Conservation (phyloP, 306 rosid genomes). For the Calophaca sinica region DNA sequence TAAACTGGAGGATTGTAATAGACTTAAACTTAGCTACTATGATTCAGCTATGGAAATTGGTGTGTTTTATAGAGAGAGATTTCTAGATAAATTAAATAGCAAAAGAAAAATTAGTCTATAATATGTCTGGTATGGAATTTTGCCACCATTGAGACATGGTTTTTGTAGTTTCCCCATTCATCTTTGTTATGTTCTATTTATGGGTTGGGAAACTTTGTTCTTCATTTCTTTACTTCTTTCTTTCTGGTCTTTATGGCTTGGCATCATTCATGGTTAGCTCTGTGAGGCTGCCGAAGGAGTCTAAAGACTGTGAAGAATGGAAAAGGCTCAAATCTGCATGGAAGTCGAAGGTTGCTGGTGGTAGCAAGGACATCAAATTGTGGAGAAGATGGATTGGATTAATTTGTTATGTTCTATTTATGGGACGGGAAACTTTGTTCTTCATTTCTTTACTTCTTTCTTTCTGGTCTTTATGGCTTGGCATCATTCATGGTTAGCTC, state of each 20-base stretch:
- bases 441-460: too few species aligned
- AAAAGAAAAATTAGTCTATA: constrained; percentile 18
- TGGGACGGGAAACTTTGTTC: background rate
- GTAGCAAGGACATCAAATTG: too few species aligned
- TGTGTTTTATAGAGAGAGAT: constrained; percentile 22
- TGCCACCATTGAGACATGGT: background rate
- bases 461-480: too few species aligned
- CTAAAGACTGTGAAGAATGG: too few species aligned
- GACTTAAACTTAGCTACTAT: constrained; percentile 25
- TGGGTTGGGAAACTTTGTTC: background rate
- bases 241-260: too few species aligned
- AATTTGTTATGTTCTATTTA: background rate
- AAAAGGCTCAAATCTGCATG: too few species aligned
- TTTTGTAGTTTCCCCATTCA: background rate
- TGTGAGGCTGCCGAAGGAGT: too few species aligned
- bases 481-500: too few species aligned
- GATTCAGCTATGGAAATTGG: constrained; percentile 36
- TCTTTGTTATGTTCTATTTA: background rate
- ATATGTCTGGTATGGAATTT: constrained; percentile 5
- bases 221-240: too few species aligned
- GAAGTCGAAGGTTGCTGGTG: too few species aligned
- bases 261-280: too few species aligned
- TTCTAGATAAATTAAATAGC: constrained; percentile 16
- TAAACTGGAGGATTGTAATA: constrained; percentile 37
- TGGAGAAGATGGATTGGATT: too few species aligned